Evolutionary conservation across 306 rosid genomes (phyloP), one percentile per base, ranked within the genome.

Genomic region (Mimosa pudica): DNA sequence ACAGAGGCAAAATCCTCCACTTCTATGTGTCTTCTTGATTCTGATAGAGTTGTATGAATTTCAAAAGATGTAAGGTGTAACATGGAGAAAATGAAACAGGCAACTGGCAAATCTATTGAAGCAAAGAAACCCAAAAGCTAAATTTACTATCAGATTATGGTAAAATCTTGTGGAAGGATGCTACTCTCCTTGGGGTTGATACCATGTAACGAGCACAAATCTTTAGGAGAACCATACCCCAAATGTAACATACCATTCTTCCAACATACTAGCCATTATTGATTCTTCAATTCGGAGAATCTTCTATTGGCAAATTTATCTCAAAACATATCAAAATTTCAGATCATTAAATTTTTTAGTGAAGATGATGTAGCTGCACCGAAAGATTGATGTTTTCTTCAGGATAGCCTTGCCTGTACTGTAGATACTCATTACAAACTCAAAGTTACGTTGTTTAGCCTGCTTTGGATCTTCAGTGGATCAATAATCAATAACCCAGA

Each of bases 31-130:
- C 55, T 52, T 70, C 42, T 41, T 30, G 44, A 52, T 11, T 52
- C 33, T 57, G 82, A 48, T 8, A 32, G 74, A 78, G 51, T 67
- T 36, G 74, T 62, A 20, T 48, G 60, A 77, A 65, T 36, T 73
- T 73, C 47, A 2, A 10, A 44, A 69, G 20, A 18, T 24, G 30
- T 49, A 18, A 57, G 48, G 44, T 13, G 48, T 24, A 51, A 44
- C 38, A 52, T 47, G 42, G 42, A 32, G 48, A 18, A 47, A 48
- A 16, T 30, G 67, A 64, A 16, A 65, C 6, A 10, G 48, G 6
- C 46, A 20, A 80, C 68, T 62, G 30, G 57, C 63, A 48, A 61
- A 33, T 14, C 35, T 45, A 12, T 30, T 32, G 68, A 32, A 62
- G 17, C n/a, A 32, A 62, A 62, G 68, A 10, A 32, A 62, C 16